Evolutionary conservation across 2,329 filamentous ascomycete genomes (phyloP).

Genomic region (Lanzia echinophila): DNA sequence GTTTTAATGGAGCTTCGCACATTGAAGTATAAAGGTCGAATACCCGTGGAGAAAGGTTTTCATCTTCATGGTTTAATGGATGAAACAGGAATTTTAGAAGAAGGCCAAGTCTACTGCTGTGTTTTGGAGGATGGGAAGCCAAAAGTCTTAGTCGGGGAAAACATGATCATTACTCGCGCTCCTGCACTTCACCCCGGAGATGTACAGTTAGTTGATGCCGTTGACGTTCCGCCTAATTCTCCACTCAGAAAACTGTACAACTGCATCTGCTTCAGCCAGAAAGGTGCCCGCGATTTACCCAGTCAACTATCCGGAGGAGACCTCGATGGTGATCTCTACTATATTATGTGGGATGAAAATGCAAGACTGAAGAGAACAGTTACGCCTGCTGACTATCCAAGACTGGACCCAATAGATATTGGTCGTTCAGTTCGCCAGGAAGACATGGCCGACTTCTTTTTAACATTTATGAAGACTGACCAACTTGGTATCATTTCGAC

Average conservation of each 20-base stretch:
- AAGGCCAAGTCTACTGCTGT: constrained; percentile 62
- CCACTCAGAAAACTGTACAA: constrained; percentile 59
- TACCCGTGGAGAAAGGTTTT: constrained; percentile 62
- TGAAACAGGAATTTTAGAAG: constrained; percentile 61
- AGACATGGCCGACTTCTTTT: constrained; percentile 76
- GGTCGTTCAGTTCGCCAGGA: constrained; percentile 48
- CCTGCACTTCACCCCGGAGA: constrained; percentile 80
- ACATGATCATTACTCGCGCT: constrained; percentile 61
- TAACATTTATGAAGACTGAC: constrained; percentile 68
- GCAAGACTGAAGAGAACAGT: constrained; percentile 41
- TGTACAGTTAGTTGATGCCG: constrained; percentile 58
- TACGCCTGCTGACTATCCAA: constrained; percentile 64
- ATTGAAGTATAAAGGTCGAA: constrained; percentile 72
- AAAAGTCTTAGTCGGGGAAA: constrained; percentile 15
- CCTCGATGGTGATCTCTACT: constrained; percentile 76
- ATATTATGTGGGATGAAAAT: constrained; percentile 64
- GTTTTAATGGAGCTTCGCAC: constrained; percentile 65
- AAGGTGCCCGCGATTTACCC: constrained; percentile 65
- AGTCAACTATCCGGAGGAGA: constrained; percentile 77
- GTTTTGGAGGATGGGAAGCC: constrained; percentile 34
- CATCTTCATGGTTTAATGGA: constrained; percentile 81
- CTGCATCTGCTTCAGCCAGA: constrained; percentile 71
- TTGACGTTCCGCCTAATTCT: constrained; percentile 52
- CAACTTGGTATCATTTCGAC: constrained; percentile 59
- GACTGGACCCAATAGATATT: constrained; percentile 50